phyloP scores from a whole-genome alignment of 2,329 filamentous ascomycete genomes.

The Septoria linicola region DNA sequence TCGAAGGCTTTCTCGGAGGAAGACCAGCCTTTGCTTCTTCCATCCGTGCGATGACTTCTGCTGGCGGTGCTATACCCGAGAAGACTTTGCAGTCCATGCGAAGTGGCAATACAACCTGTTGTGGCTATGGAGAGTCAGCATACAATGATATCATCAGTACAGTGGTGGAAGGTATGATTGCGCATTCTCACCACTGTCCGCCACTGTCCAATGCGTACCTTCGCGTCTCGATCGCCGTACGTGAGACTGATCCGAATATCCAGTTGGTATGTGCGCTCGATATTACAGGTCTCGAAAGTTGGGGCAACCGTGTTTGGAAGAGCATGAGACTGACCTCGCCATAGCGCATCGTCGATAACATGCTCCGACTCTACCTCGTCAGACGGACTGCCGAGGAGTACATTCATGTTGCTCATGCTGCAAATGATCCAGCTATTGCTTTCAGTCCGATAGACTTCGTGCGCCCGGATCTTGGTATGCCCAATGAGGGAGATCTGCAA shows the following conservation, averaged over 20 bases:
- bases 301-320: conserved; percentile 86
- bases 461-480: conserved; percentile 74
- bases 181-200: conserved; percentile 26
- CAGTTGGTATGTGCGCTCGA: conserved; percentile 76
- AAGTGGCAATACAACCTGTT: conserved; percentile 75
- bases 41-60: conserved; percentile 69
- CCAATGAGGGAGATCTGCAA: conserved; percentile 81
- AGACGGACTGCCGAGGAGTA: conserved; percentile 62
- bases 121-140: conserved; percentile 39
- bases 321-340: conserved; percentile 59
- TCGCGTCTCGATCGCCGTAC: conserved; percentile 59
- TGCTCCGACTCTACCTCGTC: conserved; percentile 57
- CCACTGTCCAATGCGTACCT: conserved; percentile 43
- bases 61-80: conserved; percentile 81
- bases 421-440: conserved; percentile 72
- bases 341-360: conserved; percentile 60
- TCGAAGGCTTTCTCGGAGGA: conserved; percentile 1
- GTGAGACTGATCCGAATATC: conserved; percentile 77
- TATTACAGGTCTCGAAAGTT: conserved; percentile 84
- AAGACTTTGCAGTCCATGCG: conserved; percentile 77
- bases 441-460: conserved; percentile 70
- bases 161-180: not conserved
- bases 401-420: conserved; percentile 67
- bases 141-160: not conserved
- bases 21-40: conserved; percentile 33